Conservation (phyloP, 768 basidiomycete genomes). For the Kwoniella bestiolae region DNA sequence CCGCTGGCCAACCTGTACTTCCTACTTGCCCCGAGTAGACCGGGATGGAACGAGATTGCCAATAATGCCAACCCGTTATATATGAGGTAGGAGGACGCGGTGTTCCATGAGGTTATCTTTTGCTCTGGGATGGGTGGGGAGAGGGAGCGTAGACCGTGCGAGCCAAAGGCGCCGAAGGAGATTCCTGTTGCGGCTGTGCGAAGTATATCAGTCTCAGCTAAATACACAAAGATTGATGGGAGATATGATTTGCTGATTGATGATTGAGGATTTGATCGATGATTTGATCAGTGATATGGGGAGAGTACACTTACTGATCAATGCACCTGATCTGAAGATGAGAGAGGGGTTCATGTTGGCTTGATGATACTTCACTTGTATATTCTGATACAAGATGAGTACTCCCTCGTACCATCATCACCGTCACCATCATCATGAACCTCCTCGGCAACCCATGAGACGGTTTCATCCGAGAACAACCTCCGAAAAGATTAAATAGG, state of each 20-base stretch:
- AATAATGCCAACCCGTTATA: slow-evolving; percentile 56
- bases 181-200: slow-evolving; percentile 48
- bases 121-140: slow-evolving; percentile 40
- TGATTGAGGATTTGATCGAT: too few relatives aligned
- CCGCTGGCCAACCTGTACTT: slow-evolving; percentile 37
- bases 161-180: slow-evolving; percentile 52
- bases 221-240: too few relatives aligned
- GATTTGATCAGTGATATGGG: too few relatives aligned
- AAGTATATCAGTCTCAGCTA: background rate
- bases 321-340: slow-evolving; percentile 44
- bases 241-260: too few relatives aligned
- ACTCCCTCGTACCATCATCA: too few relatives aligned
- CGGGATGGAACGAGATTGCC: slow-evolving; percentile 49
- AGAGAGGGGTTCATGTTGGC: slow-evolving; percentile 31
- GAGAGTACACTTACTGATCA: slow-evolving; percentile 48
- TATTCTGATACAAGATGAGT: too few relatives aligned
- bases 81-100: slow-evolving; percentile 53
- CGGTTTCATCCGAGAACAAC: too few relatives aligned
- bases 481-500: too few relatives aligned
- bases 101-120: slow-evolving; percentile 45
- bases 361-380: too few relatives aligned
- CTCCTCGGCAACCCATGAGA: too few relatives aligned
- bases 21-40: slow-evolving; percentile 15
- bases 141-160: slow-evolving; percentile 50
- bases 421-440: too few relatives aligned